Conservation (phyloP, 768 basidiomycete genomes). For the Boletales sp. region DNA sequence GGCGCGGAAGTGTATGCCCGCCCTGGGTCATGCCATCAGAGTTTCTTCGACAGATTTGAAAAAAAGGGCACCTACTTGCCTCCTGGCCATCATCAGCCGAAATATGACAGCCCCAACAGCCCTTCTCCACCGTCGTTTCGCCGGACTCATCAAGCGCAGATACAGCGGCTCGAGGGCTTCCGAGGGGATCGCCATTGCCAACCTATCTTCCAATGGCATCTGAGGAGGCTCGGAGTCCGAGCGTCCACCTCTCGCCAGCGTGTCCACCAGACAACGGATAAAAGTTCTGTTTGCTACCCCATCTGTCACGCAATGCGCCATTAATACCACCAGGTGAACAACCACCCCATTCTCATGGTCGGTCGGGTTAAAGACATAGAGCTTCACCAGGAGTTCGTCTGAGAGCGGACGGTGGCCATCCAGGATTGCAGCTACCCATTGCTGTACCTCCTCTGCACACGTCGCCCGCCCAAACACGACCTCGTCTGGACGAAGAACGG, state of each 20-base stretch:
- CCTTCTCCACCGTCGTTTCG: constrained; percentile 43
- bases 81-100: constrained; percentile 28
- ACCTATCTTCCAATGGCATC: constrained; percentile 33
- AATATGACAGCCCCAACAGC: constrained; percentile 41
- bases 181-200: constrained; percentile 39
- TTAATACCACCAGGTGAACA: constrained; percentile 41
- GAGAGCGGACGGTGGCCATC: constrained; percentile 38
- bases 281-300: constrained; percentile 41
- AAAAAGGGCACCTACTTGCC: constrained; percentile 30
- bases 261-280: constrained; percentile 43
- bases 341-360: constrained; percentile 26
- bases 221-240: constrained; percentile 1
- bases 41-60: neutral
- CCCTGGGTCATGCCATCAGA: constrained; percentile 38
- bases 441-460: constrained; percentile 34
- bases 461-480: constrained; percentile 32
- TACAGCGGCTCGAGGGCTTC: constrained; percentile 35
- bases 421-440: constrained; percentile 27
- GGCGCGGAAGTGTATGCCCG: constrained; percentile 53
- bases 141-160: constrained; percentile 26
- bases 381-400: constrained; percentile 37
- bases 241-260: constrained; percentile 22
- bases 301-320: constrained; percentile 51
- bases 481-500: constrained; percentile 32
- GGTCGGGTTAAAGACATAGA: constrained; percentile 39